These are phyloP conservation scores for Lachancea quebecensis DNA, from an alignment of 805 yeast species.

Conservation along the genomic window DNA sequence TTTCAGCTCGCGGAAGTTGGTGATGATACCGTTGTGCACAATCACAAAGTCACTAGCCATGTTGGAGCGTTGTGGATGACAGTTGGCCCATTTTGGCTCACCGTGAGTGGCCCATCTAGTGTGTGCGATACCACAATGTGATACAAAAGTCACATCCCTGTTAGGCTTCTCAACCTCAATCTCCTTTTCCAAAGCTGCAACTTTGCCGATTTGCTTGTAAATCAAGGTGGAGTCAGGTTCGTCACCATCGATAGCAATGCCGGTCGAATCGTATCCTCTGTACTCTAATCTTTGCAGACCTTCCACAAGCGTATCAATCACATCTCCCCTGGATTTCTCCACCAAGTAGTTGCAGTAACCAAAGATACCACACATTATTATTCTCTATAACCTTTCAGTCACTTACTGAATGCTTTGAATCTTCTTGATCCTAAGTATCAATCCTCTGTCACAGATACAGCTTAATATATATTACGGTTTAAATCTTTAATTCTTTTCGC, in stretches of 20 bases:
- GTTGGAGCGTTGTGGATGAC: constrained; percentile 96
- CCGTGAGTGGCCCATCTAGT: constrained; percentile 99
- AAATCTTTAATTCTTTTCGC: not conserved
- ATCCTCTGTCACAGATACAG: not conserved
- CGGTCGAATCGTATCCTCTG: constrained; percentile 97
- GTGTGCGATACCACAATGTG: constrained; percentile 96
- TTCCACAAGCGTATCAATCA: constrained; percentile 79
- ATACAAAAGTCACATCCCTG: constrained; percentile 57
- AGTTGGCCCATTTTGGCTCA: constrained; percentile 74
- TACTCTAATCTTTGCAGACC: constrained; percentile 86
- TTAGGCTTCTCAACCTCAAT: constrained; percentile 47
- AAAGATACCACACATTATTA: constrained; percentile 78
- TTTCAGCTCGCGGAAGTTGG: constrained; percentile 87
- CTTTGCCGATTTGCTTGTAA: constrained; percentile 88
- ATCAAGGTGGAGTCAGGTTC: constrained; percentile 60
- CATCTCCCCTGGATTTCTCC: constrained; percentile 87
- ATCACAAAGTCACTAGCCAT: constrained; percentile 74
- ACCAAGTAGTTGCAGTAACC: constrained; percentile 96
- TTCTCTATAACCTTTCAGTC: not conserved
- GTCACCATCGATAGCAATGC: constrained; percentile 92
- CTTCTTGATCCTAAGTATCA: not conserved
- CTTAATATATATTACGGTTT: not conserved
- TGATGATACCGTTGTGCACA: constrained; percentile 97
- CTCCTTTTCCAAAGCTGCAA: constrained; percentile 65
- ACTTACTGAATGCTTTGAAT: not conserved